These are phyloP conservation scores for Hanseniaspora jakobsenii DNA, from an alignment of 805 yeast genomes.

Conservation along the genomic window DNA sequence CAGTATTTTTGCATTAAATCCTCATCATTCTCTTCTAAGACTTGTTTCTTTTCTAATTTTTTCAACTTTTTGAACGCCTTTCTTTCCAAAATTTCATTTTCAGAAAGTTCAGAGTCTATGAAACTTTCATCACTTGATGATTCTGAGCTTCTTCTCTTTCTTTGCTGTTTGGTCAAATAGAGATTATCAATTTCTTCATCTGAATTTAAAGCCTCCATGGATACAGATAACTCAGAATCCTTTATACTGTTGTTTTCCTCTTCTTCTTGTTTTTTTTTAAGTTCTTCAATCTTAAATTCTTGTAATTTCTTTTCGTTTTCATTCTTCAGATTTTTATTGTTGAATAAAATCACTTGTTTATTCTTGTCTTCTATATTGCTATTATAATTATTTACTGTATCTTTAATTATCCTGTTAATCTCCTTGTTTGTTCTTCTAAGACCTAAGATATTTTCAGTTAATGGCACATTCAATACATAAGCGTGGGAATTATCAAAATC, in stretches of 20 bases:
- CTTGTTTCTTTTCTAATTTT: neutral
- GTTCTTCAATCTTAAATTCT: constrained; percentile 4
- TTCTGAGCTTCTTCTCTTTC: constrained; percentile 27
- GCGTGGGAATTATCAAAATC: constrained; percentile 1
- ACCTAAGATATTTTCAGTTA: constrained; percentile 9
- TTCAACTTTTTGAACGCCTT: constrained; percentile 19
- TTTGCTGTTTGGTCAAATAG: constrained; percentile 24
- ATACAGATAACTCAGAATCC: neutral
- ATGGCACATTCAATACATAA: constrained; percentile 11
- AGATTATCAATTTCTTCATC: constrained; percentile 14
- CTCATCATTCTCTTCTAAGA: neutral
- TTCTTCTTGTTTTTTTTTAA: neutral
- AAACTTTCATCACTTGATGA: constrained; percentile 21
- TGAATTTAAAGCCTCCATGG: constrained; percentile 1
- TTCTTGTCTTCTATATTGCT: neutral
- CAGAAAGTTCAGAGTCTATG: constrained; percentile 16
- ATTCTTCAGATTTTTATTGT: constrained; percentile 11
- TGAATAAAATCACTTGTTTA: constrained; percentile 5
- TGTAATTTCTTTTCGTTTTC: constrained; percentile 11
- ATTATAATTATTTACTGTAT: constrained; percentile 4
- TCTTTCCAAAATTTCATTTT: constrained; percentile 28
- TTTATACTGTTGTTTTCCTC: neutral
- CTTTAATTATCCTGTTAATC: neutral
- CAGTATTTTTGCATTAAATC: constrained; percentile 6
- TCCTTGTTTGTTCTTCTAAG: constrained; percentile 10